Evolutionary conservation across 139 green algal genomes (phyloP), one percentile per base, ranked within the genome.

Genomic region (Parachlorella kessleri): DNA sequence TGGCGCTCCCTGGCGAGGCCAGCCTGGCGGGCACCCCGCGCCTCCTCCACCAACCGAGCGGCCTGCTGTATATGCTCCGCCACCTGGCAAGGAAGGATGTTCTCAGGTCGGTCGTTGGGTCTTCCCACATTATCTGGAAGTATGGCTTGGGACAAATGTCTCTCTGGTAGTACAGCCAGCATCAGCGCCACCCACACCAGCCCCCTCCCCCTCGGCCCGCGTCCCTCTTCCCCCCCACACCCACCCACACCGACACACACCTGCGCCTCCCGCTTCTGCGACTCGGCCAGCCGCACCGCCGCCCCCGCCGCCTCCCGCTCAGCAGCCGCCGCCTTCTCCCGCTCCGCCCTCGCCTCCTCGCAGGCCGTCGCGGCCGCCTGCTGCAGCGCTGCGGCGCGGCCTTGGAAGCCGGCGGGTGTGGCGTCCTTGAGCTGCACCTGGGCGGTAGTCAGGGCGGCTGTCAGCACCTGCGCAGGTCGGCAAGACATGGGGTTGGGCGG

Each of bases 401-500:
- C 21, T 28, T 14, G 14, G 33, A 71, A 73, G 24, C 75, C 75
- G 0, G 40, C 33, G 21, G 75, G 75, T 1, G 75, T 80, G 75
- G 75, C 75, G 1, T 66, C 64, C 41, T 66, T 73, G n/a, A 80
- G 65, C 41, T 80, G 40, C 64, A 80, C 30, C 75, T 80, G 75
- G 10, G 64, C 75, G 9, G 75, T 80, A 23, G 75, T 73, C 5
- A 80, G 65, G 3, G 75, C 75, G 6, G 75, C 65, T 1, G 75
- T 80, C 21, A 80, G 65, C 41, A 67, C 48, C 48, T 59, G 48
- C 48, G 21, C 48, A 59, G 14, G 48, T 14, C 14, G 21, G 48
- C 48, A 59, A 59, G 14, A n/a, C n/a, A n/a, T n/a, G n/a, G n/a
- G n/a, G n/a, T n/a, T n/a, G n/a, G n/a, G n/a, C n/a, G n/a, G n/a